Evolutionary conservation across 2,329 filamentous ascomycete genomes (phyloP), one percentile per base, ranked within the genome.

Genomic region (Paracoccidioides brasiliensis): DNA sequence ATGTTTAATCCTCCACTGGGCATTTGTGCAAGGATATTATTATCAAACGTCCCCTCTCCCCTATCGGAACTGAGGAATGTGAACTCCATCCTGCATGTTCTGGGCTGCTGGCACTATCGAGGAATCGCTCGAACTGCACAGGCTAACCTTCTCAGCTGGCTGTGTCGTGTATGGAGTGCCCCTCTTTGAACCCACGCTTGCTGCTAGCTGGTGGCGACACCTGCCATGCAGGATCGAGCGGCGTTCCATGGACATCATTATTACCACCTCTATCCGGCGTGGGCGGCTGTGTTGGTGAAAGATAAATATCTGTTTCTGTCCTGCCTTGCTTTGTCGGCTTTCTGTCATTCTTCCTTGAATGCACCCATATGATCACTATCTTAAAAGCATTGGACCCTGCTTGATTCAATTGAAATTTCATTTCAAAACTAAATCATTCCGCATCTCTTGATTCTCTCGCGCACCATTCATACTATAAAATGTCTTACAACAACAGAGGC

Each of bases 401-500:
- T 46, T 12, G 10, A 32, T 35, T 48, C 28, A 14, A 48, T 48
- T 48, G 30, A 15, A 22, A 22, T 8, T 48, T 32, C 14, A 3
- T n/a, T 35, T 48, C 7, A n/a, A 12, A 48, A n/a, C 10, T 48
- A 28, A 35, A 14, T n/a, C n/a, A 48, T 48, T 48, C 5, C 44
- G 35, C 14, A n/a, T 48, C 10, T 32, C 5, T 32, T 3, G 10
- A 5, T 4, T 15, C 15, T 48, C 35, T 33, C 7, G 2, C 12
- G 30, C 30, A 12, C 9, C 35, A 14, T 9, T n/a, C 44, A 9
- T 32, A 4, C 35, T n/a, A 10, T 1, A 51, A 51, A 51, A 51
- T 51, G 48, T 51, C 48, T 41, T 51, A 41, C 48, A 51, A 51
- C 48, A 40, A 41, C 22, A 46, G 44, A 22, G 40, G n/a, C 15